Conservation (phyloP, 2,329 filamentous ascomycete genomes). For the Chaetomium olivaceum region DNA sequence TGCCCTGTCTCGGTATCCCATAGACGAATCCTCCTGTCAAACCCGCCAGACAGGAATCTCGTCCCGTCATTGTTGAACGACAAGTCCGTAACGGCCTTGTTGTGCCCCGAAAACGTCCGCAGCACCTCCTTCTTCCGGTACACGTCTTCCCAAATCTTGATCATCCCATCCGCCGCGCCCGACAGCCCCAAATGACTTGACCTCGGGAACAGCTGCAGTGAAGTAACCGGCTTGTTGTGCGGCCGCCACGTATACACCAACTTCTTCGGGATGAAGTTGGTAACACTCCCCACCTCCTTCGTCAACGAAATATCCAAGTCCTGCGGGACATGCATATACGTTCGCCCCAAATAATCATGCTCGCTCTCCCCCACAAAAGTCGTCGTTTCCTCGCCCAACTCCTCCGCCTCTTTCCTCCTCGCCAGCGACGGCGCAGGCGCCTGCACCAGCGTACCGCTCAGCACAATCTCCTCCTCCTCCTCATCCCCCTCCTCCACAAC, state of each 20-base stretch:
- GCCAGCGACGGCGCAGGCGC: slow-evolving; percentile 57
- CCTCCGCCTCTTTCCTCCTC: slow-evolving; percentile 59
- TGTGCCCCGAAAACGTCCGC: slow-evolving; percentile 88
- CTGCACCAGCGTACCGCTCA: slow-evolving; percentile 62
- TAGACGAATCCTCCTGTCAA: slow-evolving; percentile 93
- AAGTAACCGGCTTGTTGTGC: slow-evolving; percentile 81
- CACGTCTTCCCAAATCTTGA: slow-evolving; percentile 93
- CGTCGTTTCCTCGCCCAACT: slow-evolving; percentile 72
- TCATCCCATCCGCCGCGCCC: slow-evolving; percentile 83
- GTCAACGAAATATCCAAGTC: slow-evolving; percentile 83
- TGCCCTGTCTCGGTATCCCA: slow-evolving; percentile 97
- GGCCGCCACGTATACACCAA: slow-evolving; percentile 86
- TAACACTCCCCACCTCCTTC: slow-evolving; percentile 75
- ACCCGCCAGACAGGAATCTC: slow-evolving; percentile 87
- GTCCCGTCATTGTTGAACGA: slow-evolving; percentile 81
- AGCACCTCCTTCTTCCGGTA: slow-evolving; percentile 88
- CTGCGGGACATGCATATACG: slow-evolving; percentile 96
- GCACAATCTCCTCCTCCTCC: slow-evolving; percentile 68
- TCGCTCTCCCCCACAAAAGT: slow-evolving; percentile 82
- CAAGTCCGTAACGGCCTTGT: slow-evolving; percentile 85
- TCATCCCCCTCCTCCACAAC: slow-evolving; percentile 78
- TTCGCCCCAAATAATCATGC: slow-evolving; percentile 91
- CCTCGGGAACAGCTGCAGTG: slow-evolving; percentile 82
- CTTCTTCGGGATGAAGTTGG: slow-evolving; percentile 95
- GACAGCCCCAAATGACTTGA: slow-evolving; percentile 88